These are phyloP conservation scores for Suillus hirtellus DNA, from an alignment of 768 basidiomycete genomes.

Conservation along the genomic window DNA sequence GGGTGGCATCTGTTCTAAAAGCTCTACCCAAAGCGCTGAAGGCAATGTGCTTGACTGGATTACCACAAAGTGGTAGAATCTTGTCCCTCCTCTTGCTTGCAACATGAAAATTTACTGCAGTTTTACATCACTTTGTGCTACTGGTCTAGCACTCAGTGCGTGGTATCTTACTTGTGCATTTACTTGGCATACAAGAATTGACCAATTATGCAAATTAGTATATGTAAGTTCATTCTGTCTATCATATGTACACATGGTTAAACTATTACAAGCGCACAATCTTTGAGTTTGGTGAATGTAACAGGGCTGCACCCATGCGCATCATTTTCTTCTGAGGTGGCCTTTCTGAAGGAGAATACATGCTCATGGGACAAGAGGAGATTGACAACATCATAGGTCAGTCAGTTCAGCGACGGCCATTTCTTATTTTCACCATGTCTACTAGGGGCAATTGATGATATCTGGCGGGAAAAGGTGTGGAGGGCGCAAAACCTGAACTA, in stretches of 20 bases:
- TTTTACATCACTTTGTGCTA: no score
- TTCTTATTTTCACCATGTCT: not conserved
- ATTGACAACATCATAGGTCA: slow-evolving; percentile 46
- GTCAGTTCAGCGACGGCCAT: not conserved
- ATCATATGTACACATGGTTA: slow-evolving; percentile 13
- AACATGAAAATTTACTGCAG: no score
- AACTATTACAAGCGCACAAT: slow-evolving; percentile 14
- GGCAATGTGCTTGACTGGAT: no score
- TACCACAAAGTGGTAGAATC: no score
- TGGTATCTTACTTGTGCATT: no score
- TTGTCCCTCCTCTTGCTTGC: no score
- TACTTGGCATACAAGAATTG: slow-evolving; percentile 32
- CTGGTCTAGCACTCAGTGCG: no score
- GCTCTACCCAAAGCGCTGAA: no score
- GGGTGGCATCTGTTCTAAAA: no score
- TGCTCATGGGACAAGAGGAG: slow-evolving; percentile 41
- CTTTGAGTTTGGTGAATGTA: not conserved
- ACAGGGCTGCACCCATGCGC: slow-evolving; percentile 20
- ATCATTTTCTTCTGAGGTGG: slow-evolving; percentile 54
- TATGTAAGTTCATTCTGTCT: slow-evolving; percentile 24
- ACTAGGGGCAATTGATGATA: slow-evolving; percentile 28
- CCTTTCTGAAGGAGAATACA: slow-evolving; percentile 54
- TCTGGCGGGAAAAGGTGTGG: slow-evolving; percentile 23
- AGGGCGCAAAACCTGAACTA: slow-evolving; percentile 36
- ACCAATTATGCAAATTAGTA: slow-evolving; percentile 43